These are phyloP conservation scores for Hyaloscypha hepaticicola DNA, from an alignment of 495 filamentous ascomycete species.

Conservation along the genomic window DNA sequence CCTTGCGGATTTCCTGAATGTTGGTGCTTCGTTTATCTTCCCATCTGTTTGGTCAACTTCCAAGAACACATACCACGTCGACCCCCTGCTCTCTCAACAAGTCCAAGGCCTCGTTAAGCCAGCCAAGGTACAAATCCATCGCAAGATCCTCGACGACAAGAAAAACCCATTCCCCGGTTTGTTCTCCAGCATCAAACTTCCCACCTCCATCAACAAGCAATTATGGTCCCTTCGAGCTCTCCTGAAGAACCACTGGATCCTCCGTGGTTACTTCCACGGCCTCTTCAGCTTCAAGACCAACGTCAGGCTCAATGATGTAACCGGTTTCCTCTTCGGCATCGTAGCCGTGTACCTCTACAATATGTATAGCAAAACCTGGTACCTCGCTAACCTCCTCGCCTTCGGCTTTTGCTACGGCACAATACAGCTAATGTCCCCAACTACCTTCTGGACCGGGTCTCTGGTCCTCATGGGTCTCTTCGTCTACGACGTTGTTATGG, in stretches of 20 bases:
- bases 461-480: constrained; percentile 78
- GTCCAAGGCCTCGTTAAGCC: constrained; percentile 20
- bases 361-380: constrained; percentile 69
- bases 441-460: constrained; percentile 80
- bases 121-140: constrained; percentile 15
- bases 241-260: constrained; percentile 47
- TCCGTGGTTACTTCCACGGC: constrained; percentile 41
- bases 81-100: constrained; percentile 31
- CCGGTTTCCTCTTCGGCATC: constrained; percentile 60
- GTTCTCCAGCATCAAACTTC: constrained; percentile 35
- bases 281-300: constrained; percentile 19
- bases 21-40: constrained; percentile 69
- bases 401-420: constrained; percentile 82
- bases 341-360: constrained; percentile 66
- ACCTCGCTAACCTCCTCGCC: constrained; percentile 82
- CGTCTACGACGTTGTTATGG: constrained; percentile 94
- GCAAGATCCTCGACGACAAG: constrained; percentile 36
- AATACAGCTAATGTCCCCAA: constrained; percentile 83
- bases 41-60: constrained; percentile 57
- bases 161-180: constrained; percentile 45
- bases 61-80: constrained; percentile 47
- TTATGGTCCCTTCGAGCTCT: constrained; percentile 48
- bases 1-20: constrained; percentile 62
- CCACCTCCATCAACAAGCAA: constrained; percentile 23
- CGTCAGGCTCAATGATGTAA: constrained; percentile 42